Percentiles rank a stretch among this genome's conserved stretches.
phyloP scores from a whole-genome alignment of 768 basidiomycete species.

The Rhizopogon vinicolor region DNA sequence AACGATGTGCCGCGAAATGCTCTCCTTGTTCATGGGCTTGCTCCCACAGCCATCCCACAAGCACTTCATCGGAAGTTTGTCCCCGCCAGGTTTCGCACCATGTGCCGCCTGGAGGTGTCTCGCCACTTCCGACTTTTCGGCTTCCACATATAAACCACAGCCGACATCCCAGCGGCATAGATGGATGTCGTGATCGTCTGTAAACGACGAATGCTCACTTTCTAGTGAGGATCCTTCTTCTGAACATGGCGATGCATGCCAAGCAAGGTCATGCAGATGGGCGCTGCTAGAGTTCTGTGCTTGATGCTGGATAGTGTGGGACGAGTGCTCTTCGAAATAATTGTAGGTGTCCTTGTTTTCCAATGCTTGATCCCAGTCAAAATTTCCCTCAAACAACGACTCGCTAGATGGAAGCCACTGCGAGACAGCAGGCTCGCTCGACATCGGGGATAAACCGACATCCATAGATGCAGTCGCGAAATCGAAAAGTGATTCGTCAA shows the following conservation, averaged over 20 bases:
- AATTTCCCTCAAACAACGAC: not conserved
- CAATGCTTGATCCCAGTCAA: not conserved
- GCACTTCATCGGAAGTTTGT: slow-evolving; percentile 10
- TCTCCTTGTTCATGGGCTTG: slow-evolving; percentile 19
- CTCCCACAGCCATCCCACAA: slow-evolving; percentile 15
- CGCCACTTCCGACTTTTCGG: not conserved
- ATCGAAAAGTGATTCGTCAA: too few species aligned
- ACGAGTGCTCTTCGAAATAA: too few species aligned
- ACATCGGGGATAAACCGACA: not conserved
- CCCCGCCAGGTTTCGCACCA: not conserved
- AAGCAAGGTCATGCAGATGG: not conserved
- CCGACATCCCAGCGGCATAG: not conserved
- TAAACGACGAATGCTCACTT: too few species aligned
- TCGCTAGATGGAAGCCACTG: not conserved
- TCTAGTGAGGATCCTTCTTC: not conserved
- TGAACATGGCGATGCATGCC: too few species aligned
- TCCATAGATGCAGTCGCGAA: not conserved
- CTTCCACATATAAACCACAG: too few species aligned
- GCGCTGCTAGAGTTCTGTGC: not conserved
- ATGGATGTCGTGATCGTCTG: not conserved
- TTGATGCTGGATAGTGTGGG: not conserved
- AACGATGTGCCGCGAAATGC: slow-evolving; percentile 20
- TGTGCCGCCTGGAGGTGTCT: not conserved
- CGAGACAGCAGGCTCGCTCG: too few species aligned
- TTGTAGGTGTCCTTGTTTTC: too few species aligned